Conservation (phyloP, 2,329 filamentous ascomycete species). For the Talaromyces rugulosus region DNA sequence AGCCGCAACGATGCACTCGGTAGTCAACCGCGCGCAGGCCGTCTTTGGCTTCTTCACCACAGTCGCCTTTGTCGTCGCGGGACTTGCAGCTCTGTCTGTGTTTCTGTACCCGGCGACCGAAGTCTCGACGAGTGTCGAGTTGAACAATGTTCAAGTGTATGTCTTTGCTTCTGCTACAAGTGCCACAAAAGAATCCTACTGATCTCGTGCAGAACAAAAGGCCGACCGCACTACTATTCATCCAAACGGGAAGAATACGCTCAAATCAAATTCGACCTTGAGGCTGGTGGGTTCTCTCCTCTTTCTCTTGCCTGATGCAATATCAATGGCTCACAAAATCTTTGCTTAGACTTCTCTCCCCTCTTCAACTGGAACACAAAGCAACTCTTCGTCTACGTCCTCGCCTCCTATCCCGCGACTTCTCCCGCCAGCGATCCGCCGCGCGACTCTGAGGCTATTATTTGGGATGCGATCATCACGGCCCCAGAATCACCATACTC, state of each 20-base stretch:
- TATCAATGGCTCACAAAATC: neutral
- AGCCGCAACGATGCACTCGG: constrained; percentile 68
- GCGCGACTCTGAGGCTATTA: constrained; percentile 61
- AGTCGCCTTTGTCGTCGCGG: constrained; percentile 76
- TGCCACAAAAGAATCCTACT: neutral
- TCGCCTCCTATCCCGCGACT: constrained; percentile 62
- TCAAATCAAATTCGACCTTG: constrained; percentile 86
- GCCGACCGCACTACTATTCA: constrained; percentile 93
- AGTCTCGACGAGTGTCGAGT: constrained; percentile 50
- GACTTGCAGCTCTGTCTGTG: constrained; percentile 76
- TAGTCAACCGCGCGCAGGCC: constrained; percentile 79
- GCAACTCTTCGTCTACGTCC: constrained; percentile 94
- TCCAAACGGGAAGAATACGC: constrained; percentile 93
- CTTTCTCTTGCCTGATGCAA: neutral
- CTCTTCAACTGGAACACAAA: constrained; percentile 99
- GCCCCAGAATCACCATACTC: constrained; percentile 48
- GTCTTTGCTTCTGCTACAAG: constrained; percentile 21
- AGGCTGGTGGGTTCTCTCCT: constrained; percentile 54
- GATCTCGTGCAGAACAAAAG: constrained; percentile 63
- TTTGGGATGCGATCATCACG: constrained; percentile 95
- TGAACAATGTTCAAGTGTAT: constrained; percentile 77
- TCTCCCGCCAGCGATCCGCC: constrained; percentile 32
- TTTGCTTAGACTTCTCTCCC: constrained; percentile 65
- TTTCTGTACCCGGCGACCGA: constrained; percentile 52
- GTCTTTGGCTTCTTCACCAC: constrained; percentile 98